phyloP scores from a whole-genome alignment of 2,329 filamentous ascomycete species.

The Sphaceloma murrayae region DNA sequence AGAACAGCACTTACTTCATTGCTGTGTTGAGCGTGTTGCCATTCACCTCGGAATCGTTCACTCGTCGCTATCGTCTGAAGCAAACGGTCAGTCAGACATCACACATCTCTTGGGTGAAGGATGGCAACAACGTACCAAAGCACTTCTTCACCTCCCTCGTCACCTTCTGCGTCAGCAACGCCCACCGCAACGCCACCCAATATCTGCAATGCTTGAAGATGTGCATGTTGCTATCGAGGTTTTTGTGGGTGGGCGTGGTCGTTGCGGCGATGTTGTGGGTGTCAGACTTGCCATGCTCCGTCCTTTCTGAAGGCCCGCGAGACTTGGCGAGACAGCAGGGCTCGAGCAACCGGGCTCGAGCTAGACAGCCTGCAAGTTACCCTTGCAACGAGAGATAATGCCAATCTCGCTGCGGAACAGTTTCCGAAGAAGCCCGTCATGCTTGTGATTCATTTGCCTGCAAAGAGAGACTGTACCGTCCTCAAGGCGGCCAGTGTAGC shows the following conservation, averaged over 20 bases:
- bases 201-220: conserved; percentile 17
- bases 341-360: too few relatives aligned
- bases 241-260: conserved; percentile 21
- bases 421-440: too few relatives aligned
- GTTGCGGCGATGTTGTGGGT: not conserved
- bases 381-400: too few relatives aligned
- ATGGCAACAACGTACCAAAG: conserved; percentile 1
- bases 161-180: not conserved
- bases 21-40: not conserved
- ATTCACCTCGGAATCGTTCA: not conserved
- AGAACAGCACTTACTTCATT: not conserved
- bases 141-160: not conserved
- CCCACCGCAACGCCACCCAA: not conserved
- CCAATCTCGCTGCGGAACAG: too few relatives aligned
- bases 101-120: not conserved
- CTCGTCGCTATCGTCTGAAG: not conserved
- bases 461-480: too few relatives aligned
- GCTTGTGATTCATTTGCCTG: too few relatives aligned
- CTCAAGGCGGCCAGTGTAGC: too few relatives aligned
- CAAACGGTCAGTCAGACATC: not conserved
- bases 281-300: not conserved
- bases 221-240: conserved; percentile 25
- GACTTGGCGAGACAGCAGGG: not conserved
- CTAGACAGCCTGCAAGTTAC: too few relatives aligned
- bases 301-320: not conserved